Base-by-base conservation (phyloP, 2,329 filamentous ascomycete species). In the Harringtonia lauricola region DNA sequence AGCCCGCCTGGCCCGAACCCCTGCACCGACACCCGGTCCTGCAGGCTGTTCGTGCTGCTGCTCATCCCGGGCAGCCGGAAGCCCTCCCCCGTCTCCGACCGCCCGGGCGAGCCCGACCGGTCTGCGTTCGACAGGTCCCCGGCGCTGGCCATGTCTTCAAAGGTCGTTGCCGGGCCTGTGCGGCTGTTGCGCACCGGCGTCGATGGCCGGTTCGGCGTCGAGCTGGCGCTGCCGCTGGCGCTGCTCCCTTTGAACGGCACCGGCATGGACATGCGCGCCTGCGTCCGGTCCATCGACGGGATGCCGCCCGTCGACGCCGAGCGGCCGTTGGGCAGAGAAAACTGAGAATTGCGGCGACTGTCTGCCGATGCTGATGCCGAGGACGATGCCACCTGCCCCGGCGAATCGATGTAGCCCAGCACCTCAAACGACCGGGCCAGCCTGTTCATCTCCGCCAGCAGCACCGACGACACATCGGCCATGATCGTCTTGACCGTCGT, bases 401-500 rank as follows among this genome's bases (percentile, higher is more conserved):
- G 86, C 0, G 86, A 89, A 49, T 90, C 84, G 47, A 95, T 80
- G 4, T 76, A 80, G 4, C 81, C 80, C 64, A 84, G 73, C 22
- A 67, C 81, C 59, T 88, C 83, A 45, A 86, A 76, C 0, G 76
- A 83, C 54, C 76, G 86, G 45, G 83, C 83, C 46, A 86, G 69
- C 1, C 76, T 78, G 26, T 81, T 83, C 72, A 90, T 79, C 61
- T 87, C 84, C 18, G 82, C 82, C 19, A 90, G 67, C 38, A 90
- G 61, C 42, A 85, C 57, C 13, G 83, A 82, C 4, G 83, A 86
- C 44, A 89, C 74, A 58, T 87, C 81, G 56, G 83, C 87, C 75
- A 90, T 81, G 55, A 85, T 72, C 0, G 83, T 85, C 63, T 85
- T 86, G 59, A 89, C 80, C 2, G 87, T 92, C 2, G 87, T 92